Evolutionary conservation across 2,329 filamentous ascomycete species (phyloP), one percentile per base, ranked within the genome.

Genomic region (Claviceps arundinis): DNA sequence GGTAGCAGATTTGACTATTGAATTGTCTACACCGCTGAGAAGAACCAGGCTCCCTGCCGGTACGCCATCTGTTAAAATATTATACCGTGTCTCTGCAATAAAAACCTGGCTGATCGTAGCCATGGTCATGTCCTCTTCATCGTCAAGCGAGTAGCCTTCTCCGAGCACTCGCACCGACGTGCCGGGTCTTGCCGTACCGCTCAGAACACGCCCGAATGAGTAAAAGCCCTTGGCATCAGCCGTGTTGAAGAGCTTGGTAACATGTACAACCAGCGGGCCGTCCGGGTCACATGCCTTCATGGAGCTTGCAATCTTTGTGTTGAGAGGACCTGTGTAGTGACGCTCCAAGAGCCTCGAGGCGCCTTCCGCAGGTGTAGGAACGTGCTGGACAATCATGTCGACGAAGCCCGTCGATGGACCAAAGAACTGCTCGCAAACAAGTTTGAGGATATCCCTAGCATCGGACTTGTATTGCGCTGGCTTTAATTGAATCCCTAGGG

Each of bases 1-100:
- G 0, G 93, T 98, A 8, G 93, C 93, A 2, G 89, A 91, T 70
- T 98, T 98, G 70, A 97, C 89, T 60, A 98, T 97, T 4, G 90
- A 96, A 67, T 97, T 97, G 72, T 97, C 91, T 30, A 98, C 84
- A 14, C 91, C 93, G 52, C 87, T 83, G 16, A 98, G 76, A n/a
- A 98, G 73, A 14, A 94, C 91, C 75, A 89, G 87, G 64, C 94
- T 96, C 44, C 93, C 93, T 1, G 93, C 93, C 5, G 93, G 93
- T 26, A 98, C 83, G 48, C 93, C 93, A 59, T 89, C 89, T 0
- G 88, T 90, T 2, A 89, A 82, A 47, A 98, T 86, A 59, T 90
- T 95, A 70, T 98, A 98, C 63, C 90, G 77, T 24, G 90, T 90
- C 68, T 97, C 89, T 7, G 85, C 86, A 58, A 98, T 91, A 74